Evolutionary conservation across 441 rosid species (phyloP).

Genomic region (Pelargonium australe): DNA sequence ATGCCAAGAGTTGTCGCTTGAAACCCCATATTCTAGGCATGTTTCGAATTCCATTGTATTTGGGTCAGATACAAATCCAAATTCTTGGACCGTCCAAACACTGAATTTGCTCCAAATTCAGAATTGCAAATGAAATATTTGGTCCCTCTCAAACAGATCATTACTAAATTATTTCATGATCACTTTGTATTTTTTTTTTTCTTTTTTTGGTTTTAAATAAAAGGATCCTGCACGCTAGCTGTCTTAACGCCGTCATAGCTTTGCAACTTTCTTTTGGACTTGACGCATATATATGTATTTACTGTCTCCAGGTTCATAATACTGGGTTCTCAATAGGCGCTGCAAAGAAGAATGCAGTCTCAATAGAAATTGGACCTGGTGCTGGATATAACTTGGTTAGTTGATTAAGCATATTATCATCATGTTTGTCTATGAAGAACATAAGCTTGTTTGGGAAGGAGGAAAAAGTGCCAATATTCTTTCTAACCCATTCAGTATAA

Average conservation of each 20-base stretch:
- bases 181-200: no score
- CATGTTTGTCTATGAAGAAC: not conserved
- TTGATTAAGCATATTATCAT: slow-evolving; percentile 7
- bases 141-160: no score
- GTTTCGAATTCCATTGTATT: no score
- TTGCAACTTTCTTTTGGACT: not conserved
- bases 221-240: not conserved
- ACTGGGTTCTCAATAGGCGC: slow-evolving; percentile 79
- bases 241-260: not conserved
- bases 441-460: not conserved
- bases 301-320: slow-evolving; percentile 43
- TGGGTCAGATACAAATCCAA: no score
- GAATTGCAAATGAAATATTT: no score
- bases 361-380: slow-evolving; percentile 86
- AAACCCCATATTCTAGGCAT: no score
- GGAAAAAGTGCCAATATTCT: slow-evolving; percentile 3
- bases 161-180: no score
- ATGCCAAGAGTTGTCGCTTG: no score
- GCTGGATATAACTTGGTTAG: slow-evolving; percentile 86
- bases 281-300: not conserved
- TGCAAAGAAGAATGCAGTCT: slow-evolving; percentile 45
- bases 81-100: no score
- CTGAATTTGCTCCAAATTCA: no score
- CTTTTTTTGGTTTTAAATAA: no score
- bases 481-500: not conserved